Conservation (phyloP, 1,284 basidiomycete species). For the Cutaneotrichosporon cyanovorans region DNA sequence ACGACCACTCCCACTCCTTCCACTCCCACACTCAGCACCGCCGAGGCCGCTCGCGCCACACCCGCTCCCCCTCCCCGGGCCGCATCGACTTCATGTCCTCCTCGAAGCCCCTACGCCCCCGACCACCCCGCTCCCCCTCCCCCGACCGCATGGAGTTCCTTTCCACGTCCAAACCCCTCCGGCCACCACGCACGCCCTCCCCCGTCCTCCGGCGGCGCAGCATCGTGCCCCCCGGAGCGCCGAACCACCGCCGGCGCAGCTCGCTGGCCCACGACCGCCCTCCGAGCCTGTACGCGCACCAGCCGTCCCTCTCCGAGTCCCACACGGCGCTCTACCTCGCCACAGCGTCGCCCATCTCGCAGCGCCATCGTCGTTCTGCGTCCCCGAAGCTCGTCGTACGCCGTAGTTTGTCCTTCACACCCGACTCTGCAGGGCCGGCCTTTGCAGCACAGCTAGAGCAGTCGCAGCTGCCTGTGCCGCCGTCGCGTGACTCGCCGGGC, state of each 20-base stretch:
- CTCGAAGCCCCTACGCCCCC: constrained; percentile 28
- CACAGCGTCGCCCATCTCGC: constrained; percentile 33
- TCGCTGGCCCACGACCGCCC: constrained; percentile 18
- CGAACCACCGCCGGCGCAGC: constrained; percentile 11
- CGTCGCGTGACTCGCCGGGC: constrained; percentile 19
- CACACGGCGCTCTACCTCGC: constrained; percentile 42
- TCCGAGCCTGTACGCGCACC: constrained; percentile 28
- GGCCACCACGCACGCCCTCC: constrained; percentile 33
- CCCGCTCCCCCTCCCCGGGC: constrained; percentile 1
- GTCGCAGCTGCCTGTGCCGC: constrained; percentile 11
- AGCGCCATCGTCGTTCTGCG: constrained; percentile 23
- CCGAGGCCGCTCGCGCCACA: not conserved
- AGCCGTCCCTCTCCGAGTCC: constrained; percentile 40
- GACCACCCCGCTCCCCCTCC: constrained; percentile 7
- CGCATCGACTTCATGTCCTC: constrained; percentile 24
- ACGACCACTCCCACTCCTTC: constrained; percentile 15
- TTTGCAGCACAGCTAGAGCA: too few relatives aligned
- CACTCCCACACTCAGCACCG: too few relatives aligned
- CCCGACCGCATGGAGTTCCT: constrained; percentile 21
- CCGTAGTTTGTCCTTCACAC: constrained; percentile 32
- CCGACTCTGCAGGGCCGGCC: constrained; percentile 29
- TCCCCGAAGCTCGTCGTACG: constrained; percentile 31
- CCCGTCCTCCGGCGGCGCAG: constrained; percentile 19
- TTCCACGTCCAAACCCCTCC: constrained; percentile 24
- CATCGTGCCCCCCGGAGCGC: constrained; percentile 8